Conservation (phyloP, 768 basidiomycete species). For the Dioszegia hungarica region DNA sequence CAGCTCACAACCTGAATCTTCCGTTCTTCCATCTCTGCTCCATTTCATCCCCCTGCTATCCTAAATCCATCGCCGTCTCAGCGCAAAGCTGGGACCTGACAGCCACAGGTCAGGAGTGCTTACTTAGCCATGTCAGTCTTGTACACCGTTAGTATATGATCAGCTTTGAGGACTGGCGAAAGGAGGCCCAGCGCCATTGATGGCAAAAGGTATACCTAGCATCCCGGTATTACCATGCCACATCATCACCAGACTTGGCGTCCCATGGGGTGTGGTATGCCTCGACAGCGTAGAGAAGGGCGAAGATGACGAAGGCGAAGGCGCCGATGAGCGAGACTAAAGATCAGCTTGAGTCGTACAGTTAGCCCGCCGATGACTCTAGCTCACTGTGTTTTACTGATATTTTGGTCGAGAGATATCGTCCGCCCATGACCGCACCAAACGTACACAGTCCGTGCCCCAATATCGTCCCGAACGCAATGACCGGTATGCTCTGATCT, state of each 20-base stretch:
- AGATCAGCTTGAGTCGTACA: neutral
- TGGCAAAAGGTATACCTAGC: neutral
- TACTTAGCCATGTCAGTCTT: too few species aligned
- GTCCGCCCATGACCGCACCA: constrained; percentile 86
- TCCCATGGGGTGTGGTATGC: constrained; percentile 48
- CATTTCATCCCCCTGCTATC: too few species aligned
- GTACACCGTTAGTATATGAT: too few species aligned
- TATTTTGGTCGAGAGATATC: constrained; percentile 87
- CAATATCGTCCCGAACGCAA: constrained; percentile 80
- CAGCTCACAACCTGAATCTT: too few species aligned
- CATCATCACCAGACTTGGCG: constrained; percentile 3
- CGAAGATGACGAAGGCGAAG: constrained; percentile 74
- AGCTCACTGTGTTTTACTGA: constrained; percentile 85
- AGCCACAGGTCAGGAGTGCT: too few species aligned
- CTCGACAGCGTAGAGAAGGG: constrained; percentile 70
- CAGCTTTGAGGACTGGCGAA: too few species aligned
- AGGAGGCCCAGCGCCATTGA: too few species aligned
- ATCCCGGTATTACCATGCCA: constrained; percentile 1
- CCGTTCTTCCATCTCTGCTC: too few species aligned
- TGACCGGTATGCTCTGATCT: constrained; percentile 79
- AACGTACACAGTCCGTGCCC: constrained; percentile 84
- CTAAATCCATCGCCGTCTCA: too few species aligned
- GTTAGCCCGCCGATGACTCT: neutral
- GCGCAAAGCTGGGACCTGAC: too few species aligned
- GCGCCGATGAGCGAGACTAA: constrained; percentile 81